Conservation (phyloP, 1,284 basidiomycete species). For the Sanghuangporus sanghuang region DNA sequence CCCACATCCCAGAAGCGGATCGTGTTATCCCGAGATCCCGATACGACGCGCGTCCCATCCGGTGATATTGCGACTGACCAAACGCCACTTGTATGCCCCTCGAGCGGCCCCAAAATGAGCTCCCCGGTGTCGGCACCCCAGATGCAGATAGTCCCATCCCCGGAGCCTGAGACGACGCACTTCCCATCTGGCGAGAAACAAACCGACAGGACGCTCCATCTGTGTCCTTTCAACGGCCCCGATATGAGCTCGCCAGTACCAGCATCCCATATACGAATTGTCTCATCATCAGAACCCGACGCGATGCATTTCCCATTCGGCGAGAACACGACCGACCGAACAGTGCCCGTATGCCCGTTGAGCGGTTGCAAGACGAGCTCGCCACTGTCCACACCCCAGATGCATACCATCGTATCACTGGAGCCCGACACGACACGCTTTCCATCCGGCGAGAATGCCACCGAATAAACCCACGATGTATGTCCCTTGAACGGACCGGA, state of each 20-base stretch:
- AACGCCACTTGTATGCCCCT: conserved; percentile 37
- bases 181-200: conserved; percentile 11
- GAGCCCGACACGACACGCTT: conserved; percentile 12
- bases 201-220: background rate
- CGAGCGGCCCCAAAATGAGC: conserved; percentile 25
- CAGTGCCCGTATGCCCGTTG: conserved; percentile 1
- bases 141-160: background rate
- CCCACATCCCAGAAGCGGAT: conserved; percentile 91
- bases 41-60: conserved; percentile 22
- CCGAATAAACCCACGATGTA: background rate
- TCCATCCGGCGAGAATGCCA: conserved; percentile 10
- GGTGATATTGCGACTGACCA: conserved; percentile 37
- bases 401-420: background rate
- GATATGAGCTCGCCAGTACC: background rate
- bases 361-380: background rate
- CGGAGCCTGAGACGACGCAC: conserved; percentile 2
- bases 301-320: conserved; percentile 10
- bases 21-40: conserved; percentile 71
- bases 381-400: conserved; percentile 14
- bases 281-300: conserved; percentile 11
- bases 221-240: background rate
- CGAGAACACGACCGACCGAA: conserved; percentile 14
- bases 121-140: background rate
- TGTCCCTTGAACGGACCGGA: background rate
- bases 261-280: conserved; percentile 18